Conservation (phyloP, 495 filamentous ascomycete species). For the Elasticomyces elasticus region DNA sequence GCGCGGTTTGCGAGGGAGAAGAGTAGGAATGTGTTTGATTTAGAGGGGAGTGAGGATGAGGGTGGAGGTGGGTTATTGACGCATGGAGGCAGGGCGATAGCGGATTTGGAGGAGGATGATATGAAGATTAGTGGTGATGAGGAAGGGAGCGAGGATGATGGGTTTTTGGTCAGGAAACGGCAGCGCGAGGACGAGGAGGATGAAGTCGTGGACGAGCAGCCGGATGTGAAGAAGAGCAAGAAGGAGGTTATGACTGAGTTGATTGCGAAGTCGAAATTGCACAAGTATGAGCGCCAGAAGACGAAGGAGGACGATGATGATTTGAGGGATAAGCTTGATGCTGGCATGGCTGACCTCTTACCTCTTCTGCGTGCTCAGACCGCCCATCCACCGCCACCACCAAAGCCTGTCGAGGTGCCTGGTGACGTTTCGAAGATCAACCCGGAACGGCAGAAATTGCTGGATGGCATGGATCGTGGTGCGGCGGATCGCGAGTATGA, state of each 20-base stretch:
- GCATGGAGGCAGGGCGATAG: constrained; percentile 68
- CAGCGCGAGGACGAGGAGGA: constrained; percentile 25
- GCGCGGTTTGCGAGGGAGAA: constrained; percentile 84
- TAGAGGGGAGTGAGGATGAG: constrained; percentile 73
- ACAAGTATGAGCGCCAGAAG: constrained; percentile 88
- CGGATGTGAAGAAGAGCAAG: constrained; percentile 81
- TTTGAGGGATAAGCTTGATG: constrained; percentile 67
- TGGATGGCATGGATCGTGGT: constrained; percentile 51
- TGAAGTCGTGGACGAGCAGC: constrained; percentile 33
- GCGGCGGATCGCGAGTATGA: constrained; percentile 77
- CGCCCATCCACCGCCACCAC: constrained; percentile 37
- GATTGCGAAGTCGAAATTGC: constrained; percentile 89
- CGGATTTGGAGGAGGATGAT: constrained; percentile 51
- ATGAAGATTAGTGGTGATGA: constrained; percentile 46
- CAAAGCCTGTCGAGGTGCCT: constrained; percentile 29
- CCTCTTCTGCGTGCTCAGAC: constrained; percentile 51
- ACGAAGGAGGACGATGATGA: constrained; percentile 92
- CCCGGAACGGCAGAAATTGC: constrained; percentile 47
- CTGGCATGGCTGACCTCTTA: constrained; percentile 70
- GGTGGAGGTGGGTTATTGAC: constrained; percentile 50
- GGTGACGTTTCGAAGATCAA: constrained; percentile 36
- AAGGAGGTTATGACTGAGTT: constrained; percentile 95
- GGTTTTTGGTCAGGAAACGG: constrained; percentile 40
- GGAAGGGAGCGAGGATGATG: constrained; percentile 34
- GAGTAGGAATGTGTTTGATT: constrained; percentile 68